These are phyloP conservation scores for Pseudogymnoascus sp. DNA, from an alignment of 2,329 filamentous ascomycete genomes.

Conservation along the genomic window DNA sequence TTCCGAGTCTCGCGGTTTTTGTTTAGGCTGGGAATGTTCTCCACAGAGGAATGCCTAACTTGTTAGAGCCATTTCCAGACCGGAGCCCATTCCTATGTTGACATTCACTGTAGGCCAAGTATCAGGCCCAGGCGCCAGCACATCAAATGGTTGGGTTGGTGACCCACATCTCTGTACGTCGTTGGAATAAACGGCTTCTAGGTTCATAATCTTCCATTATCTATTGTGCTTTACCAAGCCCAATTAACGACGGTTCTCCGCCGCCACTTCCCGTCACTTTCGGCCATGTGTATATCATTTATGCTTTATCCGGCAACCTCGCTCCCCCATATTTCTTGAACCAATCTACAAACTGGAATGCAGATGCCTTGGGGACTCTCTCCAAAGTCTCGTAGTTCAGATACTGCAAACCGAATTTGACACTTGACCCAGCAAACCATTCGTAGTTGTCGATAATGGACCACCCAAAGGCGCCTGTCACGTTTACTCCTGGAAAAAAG, in stretches of 20 bases:
- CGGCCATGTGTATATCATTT: not conserved
- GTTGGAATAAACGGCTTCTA: not conserved
- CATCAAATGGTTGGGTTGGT: not conserved
- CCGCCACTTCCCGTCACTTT: not conserved
- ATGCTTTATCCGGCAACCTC: not conserved
- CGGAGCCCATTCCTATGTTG: not conserved
- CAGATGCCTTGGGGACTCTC: constrained; percentile 33
- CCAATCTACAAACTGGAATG: constrained; percentile 36
- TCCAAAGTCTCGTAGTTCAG: constrained; percentile 33
- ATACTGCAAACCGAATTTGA: constrained; percentile 35
- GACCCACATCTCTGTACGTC: not conserved
- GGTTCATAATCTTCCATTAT: not conserved
- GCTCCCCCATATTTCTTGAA: constrained; percentile 24
- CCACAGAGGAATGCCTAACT: not conserved
- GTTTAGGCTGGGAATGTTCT: not conserved
- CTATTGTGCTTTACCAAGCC: not conserved
- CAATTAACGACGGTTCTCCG: not conserved
- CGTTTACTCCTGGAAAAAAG: constrained; percentile 25
- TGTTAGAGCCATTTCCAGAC: not conserved
- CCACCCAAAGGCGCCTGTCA: constrained; percentile 35
- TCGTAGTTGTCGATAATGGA: constrained; percentile 35
- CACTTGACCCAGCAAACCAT: constrained; percentile 28
- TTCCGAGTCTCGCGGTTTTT: not conserved
- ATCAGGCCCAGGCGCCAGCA: not conserved
- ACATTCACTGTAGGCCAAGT: not conserved